Conservation (phyloP, 179 eudicot genomes). For the Beta corolliflora region DNA sequence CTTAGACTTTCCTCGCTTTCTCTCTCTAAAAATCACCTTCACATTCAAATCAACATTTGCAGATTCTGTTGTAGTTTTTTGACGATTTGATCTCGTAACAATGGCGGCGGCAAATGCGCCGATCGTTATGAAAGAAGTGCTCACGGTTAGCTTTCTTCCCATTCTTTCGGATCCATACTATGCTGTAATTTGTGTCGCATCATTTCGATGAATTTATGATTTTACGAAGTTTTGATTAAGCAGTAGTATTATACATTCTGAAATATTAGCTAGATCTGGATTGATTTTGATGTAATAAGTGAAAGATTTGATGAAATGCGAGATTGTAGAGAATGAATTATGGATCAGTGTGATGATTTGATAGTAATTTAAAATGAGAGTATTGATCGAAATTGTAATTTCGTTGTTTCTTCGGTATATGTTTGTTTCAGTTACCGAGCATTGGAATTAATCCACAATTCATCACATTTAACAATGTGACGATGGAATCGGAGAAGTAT, state of each 20-base stretch:
- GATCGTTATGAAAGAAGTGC: constrained; percentile 85
- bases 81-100: constrained; percentile 43
- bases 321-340: background rate
- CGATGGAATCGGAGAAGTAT: constrained; percentile 98
- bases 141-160: constrained; percentile 60
- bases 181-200: constrained; percentile 7
- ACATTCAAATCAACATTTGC: background rate
- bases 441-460: constrained; percentile 87
- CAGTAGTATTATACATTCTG: constrained; percentile 10
- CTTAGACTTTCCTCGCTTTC: constrained; percentile 15
- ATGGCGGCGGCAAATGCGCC: constrained; percentile 99
- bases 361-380: background rate
- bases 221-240: constrained; percentile 18
- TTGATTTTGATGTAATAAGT: background rate
- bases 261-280: constrained; percentile 27
- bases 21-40: constrained; percentile 2
- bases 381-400: constrained; percentile 4
- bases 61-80: background rate
- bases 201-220: background rate
- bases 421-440: constrained; percentile 70
- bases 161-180: constrained; percentile 3
- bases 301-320: constrained; percentile 4
- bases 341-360: constrained; percentile 22
- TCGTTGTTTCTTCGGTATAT: background rate
- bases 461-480: constrained; percentile 91